These are phyloP conservation scores for Sclerotinia trifoliorum DNA, from an alignment of 2,329 filamentous ascomycete genomes.

Conservation along the genomic window DNA sequence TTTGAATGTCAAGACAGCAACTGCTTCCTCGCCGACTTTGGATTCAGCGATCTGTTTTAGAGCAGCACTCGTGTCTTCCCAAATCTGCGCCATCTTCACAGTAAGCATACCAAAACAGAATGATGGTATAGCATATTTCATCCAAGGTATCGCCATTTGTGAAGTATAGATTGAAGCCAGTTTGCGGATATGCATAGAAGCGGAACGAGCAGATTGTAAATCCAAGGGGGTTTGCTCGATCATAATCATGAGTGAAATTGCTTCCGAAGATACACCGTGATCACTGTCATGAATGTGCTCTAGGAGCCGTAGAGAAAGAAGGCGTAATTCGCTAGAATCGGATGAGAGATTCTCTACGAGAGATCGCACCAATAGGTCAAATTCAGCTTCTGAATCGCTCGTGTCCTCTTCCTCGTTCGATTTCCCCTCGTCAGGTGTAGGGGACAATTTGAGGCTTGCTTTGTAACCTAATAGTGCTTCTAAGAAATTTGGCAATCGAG, in stretches of 20 bases:
- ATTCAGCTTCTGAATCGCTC: constrained; percentile 48
- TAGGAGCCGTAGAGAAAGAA: constrained; percentile 71
- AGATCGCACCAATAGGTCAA: constrained; percentile 60
- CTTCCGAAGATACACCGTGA: constrained; percentile 50
- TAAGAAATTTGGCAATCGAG: constrained; percentile 64
- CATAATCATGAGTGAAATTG: constrained; percentile 66
- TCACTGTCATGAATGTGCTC: constrained; percentile 55
- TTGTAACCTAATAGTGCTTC: constrained; percentile 61
- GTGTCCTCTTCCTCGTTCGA: constrained; percentile 17
- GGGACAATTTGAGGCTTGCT: constrained; percentile 32
- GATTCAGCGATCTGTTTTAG: constrained; percentile 72
- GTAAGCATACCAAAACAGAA: constrained; percentile 91
- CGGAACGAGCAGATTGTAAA: constrained; percentile 70
- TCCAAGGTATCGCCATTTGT: constrained; percentile 65
- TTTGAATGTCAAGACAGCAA: constrained; percentile 70
- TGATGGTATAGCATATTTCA: constrained; percentile 69
- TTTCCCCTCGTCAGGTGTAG: constrained; percentile 21
- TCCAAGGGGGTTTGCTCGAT: constrained; percentile 78
- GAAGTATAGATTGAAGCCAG: constrained; percentile 51
- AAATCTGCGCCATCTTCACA: constrained; percentile 78
- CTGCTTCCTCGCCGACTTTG: constrained; percentile 67
- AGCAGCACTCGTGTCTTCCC: constrained; percentile 78
- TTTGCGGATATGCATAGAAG: constrained; percentile 84
- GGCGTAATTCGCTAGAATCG: constrained; percentile 71
- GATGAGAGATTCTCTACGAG: constrained; percentile 73